Evolutionary conservation across 495 filamentous ascomycete species (phyloP).

Genomic region (Oidiodendron maius): DNA sequence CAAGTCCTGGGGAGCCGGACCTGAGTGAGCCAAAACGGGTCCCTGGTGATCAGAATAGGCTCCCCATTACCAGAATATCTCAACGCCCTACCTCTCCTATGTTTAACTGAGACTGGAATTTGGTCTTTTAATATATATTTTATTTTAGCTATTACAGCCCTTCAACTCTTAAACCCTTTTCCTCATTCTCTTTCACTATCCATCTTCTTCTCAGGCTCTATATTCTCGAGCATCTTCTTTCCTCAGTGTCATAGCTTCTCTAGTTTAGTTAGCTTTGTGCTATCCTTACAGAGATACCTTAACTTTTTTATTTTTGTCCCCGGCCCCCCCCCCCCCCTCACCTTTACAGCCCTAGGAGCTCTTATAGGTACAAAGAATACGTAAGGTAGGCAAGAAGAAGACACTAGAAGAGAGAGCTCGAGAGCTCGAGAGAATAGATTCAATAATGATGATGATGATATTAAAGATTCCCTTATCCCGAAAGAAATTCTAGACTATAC

Average conservation of each 20-base stretch:
- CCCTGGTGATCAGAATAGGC: slow-evolving; percentile 14
- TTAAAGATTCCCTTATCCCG: no score
- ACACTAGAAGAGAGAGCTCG: no score
- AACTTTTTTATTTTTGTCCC: neutral
- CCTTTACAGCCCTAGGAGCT: slow-evolving; percentile 1
- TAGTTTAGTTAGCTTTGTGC: slow-evolving; percentile 1
- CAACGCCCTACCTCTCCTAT: slow-evolving; percentile 4
- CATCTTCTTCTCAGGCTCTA: slow-evolving; percentile 1
- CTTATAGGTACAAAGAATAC: slow-evolving; percentile 1
- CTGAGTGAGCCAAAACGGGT: slow-evolving; percentile 6
- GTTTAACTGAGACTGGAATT: neutral
- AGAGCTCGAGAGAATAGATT: no score
- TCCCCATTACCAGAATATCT: no score
- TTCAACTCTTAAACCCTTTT: neutral
- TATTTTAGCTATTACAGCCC: slow-evolving; percentile 1
- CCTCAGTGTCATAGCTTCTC: slow-evolving; percentile 2
- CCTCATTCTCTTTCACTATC: slow-evolving; percentile 1
- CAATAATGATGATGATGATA: no score
- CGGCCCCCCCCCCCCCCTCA: no score
- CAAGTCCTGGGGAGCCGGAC: slow-evolving; percentile 13
- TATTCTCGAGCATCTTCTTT: slow-evolving; percentile 2
- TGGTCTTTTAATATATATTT: slow-evolving; percentile 1
- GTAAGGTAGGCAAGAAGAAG: neutral
- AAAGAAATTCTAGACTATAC: no score
- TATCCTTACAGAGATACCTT: slow-evolving; percentile 1